Base-by-base conservation (phyloP, 2,329 filamentous ascomycete species). In the Fusarium phyllophilum region DNA sequence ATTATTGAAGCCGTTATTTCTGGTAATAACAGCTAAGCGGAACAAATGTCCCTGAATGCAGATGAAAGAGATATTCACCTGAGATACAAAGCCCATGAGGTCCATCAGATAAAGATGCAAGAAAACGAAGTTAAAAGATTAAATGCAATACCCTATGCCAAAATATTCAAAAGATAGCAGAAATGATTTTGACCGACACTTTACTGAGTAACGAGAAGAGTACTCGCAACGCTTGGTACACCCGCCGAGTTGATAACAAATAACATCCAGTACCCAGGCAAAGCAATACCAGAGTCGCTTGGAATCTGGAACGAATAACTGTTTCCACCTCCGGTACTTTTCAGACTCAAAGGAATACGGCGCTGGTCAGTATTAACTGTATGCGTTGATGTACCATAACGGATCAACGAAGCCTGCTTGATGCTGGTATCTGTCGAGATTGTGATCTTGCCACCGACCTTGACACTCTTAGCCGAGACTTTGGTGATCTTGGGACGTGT, bases 301-400 rank as follows among this genome's bases (percentile, higher is more conserved):
- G 73, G 73, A 14, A 75, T 13, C 1, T 44, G 41, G 20, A 75
- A 54, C 2, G 57, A 51, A 13, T 75, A 75, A 1, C 29, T 60
- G 2, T 72, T 71, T 18, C 51, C 34, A 8, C 39, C 51, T 10
- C 61, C 63, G 1, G 17, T 26, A 0, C 31, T 52, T 2, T 31
- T 46, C 4, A 69, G 44, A 0, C 29, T 51, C 38, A 75, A n/a
- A 4, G 73, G 55, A 7, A 75, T 62, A 5, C 73, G 73, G 17
- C 73, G 73, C 36, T 75, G 73, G 29, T 75, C 73, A 20, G 73
- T 75, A 13, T 75, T 75, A 9, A 74, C 70, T 1, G 70, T 74
- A 38, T 75, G 73, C 0, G 73, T 75, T 8, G 66, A 42, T 4
- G 73, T 72, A 6, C 73, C 70, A 34, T 74, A 74, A 3, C 73